A percentile compares a stretch with the other conserved stretches of the same genome.
Conservation (phyloP, 768 basidiomycete genomes). For the Fistulinella prunicolor region DNA sequence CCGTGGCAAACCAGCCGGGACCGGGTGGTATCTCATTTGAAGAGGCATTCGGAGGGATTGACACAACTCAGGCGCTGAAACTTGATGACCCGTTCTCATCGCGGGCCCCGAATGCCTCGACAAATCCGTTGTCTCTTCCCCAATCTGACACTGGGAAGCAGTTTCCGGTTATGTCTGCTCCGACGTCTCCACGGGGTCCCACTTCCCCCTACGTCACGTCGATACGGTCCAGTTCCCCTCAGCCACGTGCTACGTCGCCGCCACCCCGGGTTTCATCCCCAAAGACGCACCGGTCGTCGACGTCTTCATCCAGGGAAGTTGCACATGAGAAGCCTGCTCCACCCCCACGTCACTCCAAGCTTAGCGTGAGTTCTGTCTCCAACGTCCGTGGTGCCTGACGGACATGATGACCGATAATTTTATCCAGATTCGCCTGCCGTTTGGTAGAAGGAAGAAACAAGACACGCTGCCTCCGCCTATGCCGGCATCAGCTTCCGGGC, state of each 20-base stretch:
- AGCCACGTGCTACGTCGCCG: constrained; percentile 44
- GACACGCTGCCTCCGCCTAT: constrained; percentile 47
- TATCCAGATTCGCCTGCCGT: constrained; percentile 67
- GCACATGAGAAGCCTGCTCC: constrained; percentile 54
- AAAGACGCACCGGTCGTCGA: constrained; percentile 53
- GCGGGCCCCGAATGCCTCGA: constrained; percentile 32
- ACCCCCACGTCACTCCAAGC: constrained; percentile 61
- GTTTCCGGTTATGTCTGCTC: constrained; percentile 39
- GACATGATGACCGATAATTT: constrained; percentile 6
- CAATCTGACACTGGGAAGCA: constrained; percentile 24
- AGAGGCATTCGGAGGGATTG: constrained; percentile 53
- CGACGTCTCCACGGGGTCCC: constrained; percentile 38
- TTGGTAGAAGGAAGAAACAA: constrained; percentile 72
- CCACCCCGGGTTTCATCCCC: constrained; percentile 53
- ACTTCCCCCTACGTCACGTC: constrained; percentile 31
- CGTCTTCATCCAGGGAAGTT: constrained; percentile 55
- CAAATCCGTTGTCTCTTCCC: constrained; percentile 19
- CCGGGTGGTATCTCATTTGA: constrained; percentile 42
- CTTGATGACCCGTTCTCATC: constrained; percentile 40
- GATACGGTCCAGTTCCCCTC: constrained; percentile 40
- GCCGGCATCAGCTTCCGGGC: constrained; percentile 31
- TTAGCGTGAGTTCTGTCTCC: constrained; percentile 57
- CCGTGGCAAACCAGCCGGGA: constrained; percentile 6
- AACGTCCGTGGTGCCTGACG: background rate
- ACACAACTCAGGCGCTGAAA: constrained; percentile 37